Conservation (phyloP, 73 alveolate genomes). For the Paraurostyla sp. region DNA sequence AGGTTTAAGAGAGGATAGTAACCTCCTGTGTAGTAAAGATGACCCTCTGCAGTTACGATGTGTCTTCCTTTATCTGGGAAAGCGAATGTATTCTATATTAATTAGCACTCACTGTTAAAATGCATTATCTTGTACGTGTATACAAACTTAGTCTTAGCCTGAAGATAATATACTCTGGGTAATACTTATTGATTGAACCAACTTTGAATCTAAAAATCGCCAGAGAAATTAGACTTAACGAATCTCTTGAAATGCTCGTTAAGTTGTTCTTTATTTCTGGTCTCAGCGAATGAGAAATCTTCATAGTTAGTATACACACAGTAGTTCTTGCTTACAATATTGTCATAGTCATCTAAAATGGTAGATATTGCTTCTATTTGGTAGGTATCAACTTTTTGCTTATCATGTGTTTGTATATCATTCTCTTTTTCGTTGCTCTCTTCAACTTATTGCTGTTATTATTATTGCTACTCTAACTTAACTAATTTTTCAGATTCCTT, state of each 20-base stretch:
- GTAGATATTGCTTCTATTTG: constrained; percentile 38
- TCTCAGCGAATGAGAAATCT: constrained; percentile 53
- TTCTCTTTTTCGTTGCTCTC: neutral
- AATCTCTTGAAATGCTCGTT: constrained; percentile 47
- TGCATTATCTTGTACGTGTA: constrained; percentile 48
- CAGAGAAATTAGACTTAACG: constrained; percentile 20
- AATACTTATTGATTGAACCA: constrained; percentile 46
- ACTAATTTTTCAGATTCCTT: constrained; percentile 35
- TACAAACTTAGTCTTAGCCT: constrained; percentile 39
- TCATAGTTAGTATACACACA: constrained; percentile 61
- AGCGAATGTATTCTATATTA: constrained; percentile 18
- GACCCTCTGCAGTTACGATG: constrained; percentile 55
- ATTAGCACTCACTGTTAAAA: constrained; percentile 40
- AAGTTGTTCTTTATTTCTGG: constrained; percentile 23
- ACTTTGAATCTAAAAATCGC: constrained; percentile 27
- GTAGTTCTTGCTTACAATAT: constrained; percentile 42
- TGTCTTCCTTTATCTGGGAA: constrained; percentile 58
- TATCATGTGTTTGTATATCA: neutral
- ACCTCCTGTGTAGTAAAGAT: constrained; percentile 39
- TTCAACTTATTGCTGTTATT: neutral
- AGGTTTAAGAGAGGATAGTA: neutral
- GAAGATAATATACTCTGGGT: constrained; percentile 7
- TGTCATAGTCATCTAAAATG: constrained; percentile 55
- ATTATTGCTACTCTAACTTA: neutral
- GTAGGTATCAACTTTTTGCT: constrained; percentile 27